Base-by-base conservation (phyloP, 345 rosid species). In the Dipteronia dyeriana region DNA sequence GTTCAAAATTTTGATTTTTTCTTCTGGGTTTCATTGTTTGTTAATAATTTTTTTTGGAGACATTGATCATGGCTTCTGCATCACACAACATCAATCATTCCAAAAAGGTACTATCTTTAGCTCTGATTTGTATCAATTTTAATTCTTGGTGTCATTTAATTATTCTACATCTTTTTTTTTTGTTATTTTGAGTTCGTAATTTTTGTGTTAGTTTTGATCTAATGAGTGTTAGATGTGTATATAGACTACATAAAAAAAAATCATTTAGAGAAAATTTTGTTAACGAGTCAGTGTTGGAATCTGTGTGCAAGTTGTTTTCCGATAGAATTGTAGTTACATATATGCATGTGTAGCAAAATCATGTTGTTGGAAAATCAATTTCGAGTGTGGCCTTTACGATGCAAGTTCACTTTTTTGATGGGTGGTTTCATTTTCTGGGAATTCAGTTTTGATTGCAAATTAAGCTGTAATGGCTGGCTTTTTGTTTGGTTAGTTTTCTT, bases 71-170 rank as follows among this genome's bases (percentile, higher is more conserved):
- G 94, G 84, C 87, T 65, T 90, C 82, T 78, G 92, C 90, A 41
- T 86, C 87, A 54, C 91, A 79, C 60, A 71, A 87, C 78, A 84
- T 91, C 89, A 86, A 62, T 79, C 92, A 85, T 76, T 87, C 92
- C 23, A 91, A 79, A 29, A 89, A 89, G 91, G 94, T 84, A 80
- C 4, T 7, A 5, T 5, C n/a, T 7, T 41, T 68, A 9, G 26
- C 38, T 39, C n/a, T 65, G 49, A 60, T 34, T 73, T 23, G 3
- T 23, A 3, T 54, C 17, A 54, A 56, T 16, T 56, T 49, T 49
- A 13, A 13, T 12, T 14, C 4, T 49, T n/a, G n/a, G 2, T 49
- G 14, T 12, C 12, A 13, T 10, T 49, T 49, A 2, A 20, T 68
- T 23, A 10, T 51, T 5, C n/a, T n/a, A n/a, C n/a, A n/a, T n/a